A percentile compares a stretch with the other conserved stretches of the same genome.
These are phyloP conservation scores for Salix suchowensis DNA, from an alignment of 345 rosid species.

Conservation along the genomic window DNA sequence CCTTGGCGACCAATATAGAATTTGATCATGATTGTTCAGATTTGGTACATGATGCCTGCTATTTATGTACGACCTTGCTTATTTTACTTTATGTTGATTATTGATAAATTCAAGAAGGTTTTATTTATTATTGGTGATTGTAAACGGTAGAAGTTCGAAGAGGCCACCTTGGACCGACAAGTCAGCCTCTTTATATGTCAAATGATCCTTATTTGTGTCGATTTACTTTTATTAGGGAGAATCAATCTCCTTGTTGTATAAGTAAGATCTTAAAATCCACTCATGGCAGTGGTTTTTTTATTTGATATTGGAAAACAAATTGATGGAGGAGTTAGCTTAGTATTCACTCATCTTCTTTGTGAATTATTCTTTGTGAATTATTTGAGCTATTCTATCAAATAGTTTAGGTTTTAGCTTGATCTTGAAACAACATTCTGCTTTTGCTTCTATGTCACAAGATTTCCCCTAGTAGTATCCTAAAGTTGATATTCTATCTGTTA, in stretches of 20 bases:
- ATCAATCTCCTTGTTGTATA: not conserved
- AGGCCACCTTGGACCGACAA: slow-evolving; percentile 3
- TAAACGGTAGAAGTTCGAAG: slow-evolving; percentile 21
- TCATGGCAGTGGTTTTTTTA: not conserved
- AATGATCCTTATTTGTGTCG: not conserved
- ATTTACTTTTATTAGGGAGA: not conserved
- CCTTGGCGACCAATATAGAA: slow-evolving; percentile 32
- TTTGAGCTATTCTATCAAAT: not conserved
- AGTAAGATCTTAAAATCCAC: not conserved
- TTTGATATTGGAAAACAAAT: not conserved
- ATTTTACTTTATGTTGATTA: slow-evolving; percentile 38
- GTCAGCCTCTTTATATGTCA: slow-evolving; percentile 14
- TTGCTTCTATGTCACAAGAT: no score
- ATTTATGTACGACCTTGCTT: not conserved
- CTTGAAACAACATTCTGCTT: no score
- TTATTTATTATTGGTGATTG: slow-evolving; percentile 41
- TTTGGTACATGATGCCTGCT: slow-evolving; percentile 4
- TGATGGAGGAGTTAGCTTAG: not conserved
- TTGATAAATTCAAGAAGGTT: slow-evolving; percentile 52
- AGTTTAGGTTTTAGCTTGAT: no score
- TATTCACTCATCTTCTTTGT: not conserved
- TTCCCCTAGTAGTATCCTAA: no score
- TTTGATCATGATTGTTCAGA: slow-evolving; percentile 1
- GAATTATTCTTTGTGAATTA: not conserved
- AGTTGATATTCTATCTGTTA: no score